These are phyloP conservation scores for Harringtonia lauricola DNA, from an alignment of 2,329 filamentous ascomycete genomes.

Conservation along the genomic window DNA sequence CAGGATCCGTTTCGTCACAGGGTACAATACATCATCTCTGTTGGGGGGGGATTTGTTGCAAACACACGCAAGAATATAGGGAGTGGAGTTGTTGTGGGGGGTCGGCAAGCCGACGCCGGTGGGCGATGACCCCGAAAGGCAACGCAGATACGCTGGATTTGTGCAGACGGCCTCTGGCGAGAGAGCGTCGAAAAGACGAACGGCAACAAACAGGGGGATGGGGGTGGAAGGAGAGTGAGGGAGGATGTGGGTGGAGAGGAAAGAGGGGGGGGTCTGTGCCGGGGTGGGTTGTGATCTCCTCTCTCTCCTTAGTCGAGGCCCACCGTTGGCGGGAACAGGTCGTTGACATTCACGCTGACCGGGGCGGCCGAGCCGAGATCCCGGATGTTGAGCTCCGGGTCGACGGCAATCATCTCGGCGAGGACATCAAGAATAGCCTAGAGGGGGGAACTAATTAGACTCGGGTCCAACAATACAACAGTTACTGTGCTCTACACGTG, in stretches of 20 bases:
- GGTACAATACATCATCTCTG: too few species aligned
- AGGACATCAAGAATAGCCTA: conserved; percentile 89
- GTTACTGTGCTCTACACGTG: too few species aligned
- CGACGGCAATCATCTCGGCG: conserved; percentile 72
- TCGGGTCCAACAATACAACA: neutral
- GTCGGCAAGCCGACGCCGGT: too few species aligned
- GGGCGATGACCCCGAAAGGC: too few species aligned
- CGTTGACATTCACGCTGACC: conserved; percentile 1
- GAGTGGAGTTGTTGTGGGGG: conserved; percentile 5
- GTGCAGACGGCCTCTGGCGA: too few species aligned
- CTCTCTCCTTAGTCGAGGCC: conserved; percentile 9
- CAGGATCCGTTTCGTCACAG: too few species aligned
- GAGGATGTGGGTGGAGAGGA: neutral
- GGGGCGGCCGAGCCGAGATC: conserved; percentile 5
- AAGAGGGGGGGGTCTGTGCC: neutral
- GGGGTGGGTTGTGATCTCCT: too few species aligned
- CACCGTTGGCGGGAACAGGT: conserved; percentile 8
- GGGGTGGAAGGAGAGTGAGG: neutral
- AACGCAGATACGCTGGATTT: too few species aligned
- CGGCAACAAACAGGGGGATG: too few species aligned
- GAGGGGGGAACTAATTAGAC: neutral
- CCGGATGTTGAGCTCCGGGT: conserved; percentile 11
- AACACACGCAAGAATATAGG: neutral
- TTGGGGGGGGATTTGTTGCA: too few species aligned
- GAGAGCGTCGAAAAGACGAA: too few species aligned